Evolutionary conservation across 2,329 filamentous ascomycete species (phyloP), one percentile per base, ranked within the genome.

Genomic region (Trichoderma atroviride): DNA sequence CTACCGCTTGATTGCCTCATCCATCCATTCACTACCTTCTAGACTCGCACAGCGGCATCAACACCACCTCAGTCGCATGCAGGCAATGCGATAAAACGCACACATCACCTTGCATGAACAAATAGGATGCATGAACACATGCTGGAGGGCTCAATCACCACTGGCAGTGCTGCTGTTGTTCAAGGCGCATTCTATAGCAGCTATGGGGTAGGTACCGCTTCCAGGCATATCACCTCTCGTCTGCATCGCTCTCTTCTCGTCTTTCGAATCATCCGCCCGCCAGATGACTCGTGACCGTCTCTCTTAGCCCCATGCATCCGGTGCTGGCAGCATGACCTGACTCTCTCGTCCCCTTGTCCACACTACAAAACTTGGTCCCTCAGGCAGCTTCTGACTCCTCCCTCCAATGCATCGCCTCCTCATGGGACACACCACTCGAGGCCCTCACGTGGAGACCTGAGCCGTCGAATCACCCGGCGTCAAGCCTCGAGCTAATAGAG

Each of bases 181-280:
- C 3, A 50, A 24, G n/a, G 47, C 47, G 24, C 47, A 22, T 11
- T 13, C n/a, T 13, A 50, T 13, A 9, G 22, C 4, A 50, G n/a
- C 4, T 50, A 50, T 22, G 43, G n/a, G 22, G 43, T 2, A 35
- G 11, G 31, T 33, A 47, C 43, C 55, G 43, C 47, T 22, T 31
- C 14, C 14, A 33, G 31, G 27, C 13, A 33, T 56, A 10, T 52
- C 53, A 35, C 50, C 27, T 63, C 9, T 24, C 60, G 22, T 43
- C 52, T 24, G 62, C 52, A 43, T 56, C 10, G 19, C 29, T 29
- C 24, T 61, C 29, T 31, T 13, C 22, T 50, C 37, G 47, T 55
- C 53, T 67, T 67, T 67, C 64, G 64, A 67, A 67, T 59, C 64
- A 67, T n/a, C 31, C 40, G 7, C 55, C 40, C 43, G 64, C 55